Evolutionary conservation across 768 basidiomycete genomes (phyloP).

Genomic region (Boletus edulis): DNA sequence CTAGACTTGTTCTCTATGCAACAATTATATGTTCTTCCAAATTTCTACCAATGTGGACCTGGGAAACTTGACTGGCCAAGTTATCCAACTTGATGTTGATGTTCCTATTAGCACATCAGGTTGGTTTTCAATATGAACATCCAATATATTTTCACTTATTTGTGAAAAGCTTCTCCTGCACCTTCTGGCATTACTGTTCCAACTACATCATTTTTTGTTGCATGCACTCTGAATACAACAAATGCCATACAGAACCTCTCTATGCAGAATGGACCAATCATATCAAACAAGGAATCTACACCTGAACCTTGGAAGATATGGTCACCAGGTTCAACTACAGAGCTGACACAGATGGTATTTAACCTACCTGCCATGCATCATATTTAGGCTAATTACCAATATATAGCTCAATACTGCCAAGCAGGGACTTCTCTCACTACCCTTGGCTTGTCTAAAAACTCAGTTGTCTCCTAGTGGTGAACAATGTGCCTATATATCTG

Average conservation of each 20-base stretch:
- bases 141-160: not conserved
- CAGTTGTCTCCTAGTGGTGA: not conserved
- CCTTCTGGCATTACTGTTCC: not conserved
- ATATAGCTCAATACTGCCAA: not conserved
- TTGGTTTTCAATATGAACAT: not conserved
- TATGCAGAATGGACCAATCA: not conserved
- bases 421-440: not conserved
- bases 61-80: not conserved
- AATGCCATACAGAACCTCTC: not conserved
- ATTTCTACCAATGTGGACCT: not conserved
- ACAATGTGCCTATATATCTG: not conserved
- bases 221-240: constrained; percentile 3
- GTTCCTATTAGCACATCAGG: not conserved
- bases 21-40: not conserved
- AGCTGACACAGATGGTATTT: not conserved
- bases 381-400: not conserved
- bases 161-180: not conserved
- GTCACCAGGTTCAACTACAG: not conserved
- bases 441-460: not conserved
- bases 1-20: not conserved
- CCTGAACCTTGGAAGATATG: constrained; percentile 1
- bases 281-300: not conserved
- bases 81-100: not conserved
- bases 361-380: not conserved
- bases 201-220: not conserved